Base-by-base conservation (phyloP, 768 basidiomycete species). In the Boletus edulis region DNA sequence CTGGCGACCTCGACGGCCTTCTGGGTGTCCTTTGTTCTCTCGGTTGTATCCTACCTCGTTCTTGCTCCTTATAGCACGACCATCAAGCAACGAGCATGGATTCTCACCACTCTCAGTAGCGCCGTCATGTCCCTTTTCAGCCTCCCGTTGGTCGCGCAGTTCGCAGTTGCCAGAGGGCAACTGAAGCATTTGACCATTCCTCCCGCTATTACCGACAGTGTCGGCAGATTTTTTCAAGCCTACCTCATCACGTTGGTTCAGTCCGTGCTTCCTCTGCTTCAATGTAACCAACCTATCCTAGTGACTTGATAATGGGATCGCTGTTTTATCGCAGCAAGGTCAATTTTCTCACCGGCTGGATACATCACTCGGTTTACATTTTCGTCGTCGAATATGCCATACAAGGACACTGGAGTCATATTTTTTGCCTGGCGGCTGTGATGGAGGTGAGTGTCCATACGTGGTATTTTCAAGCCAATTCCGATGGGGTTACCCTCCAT, bases 311-410 rank as follows among this genome's bases (percentile, higher is more conserved):
- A 3, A 63, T 81, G 38, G 82, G 82, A 20, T 64, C 67, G 49
- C 31, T 77, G 48, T 73, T 76, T 58, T 84, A 84, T 63, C 75
- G 71, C 12, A 70, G 72, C 47, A 76, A 75, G 41, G 54, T 81
- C 51, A 78, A 78, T n/a, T 44, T 81, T 2, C 61, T 81, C 34
- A 80, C 78, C n/a, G 82, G 82, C 4, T 83, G 82, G 82, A 69
- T 80, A 20, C 81, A 83, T 49, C 78, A 81, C 59, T 59, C 70
- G 1, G 56, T 72, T 27, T 80, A 81, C 58, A 62, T 80, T 52
- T 59, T 68, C 42, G 61, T 81, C 11, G 72, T 78, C 55, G 70
- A 78, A 24, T 64, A 76, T 54, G 59, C 74, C 3, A 66, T 77
- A 17, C 65, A 71, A 24, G 57, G 59, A 13, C 60, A 56, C 9